Percentiles rank a stretch among this genome's conserved stretches.
Evolutionary conservation across 352 stramenopile genomes (phyloP).

Genomic region (Pythium plurisporium): DNA sequence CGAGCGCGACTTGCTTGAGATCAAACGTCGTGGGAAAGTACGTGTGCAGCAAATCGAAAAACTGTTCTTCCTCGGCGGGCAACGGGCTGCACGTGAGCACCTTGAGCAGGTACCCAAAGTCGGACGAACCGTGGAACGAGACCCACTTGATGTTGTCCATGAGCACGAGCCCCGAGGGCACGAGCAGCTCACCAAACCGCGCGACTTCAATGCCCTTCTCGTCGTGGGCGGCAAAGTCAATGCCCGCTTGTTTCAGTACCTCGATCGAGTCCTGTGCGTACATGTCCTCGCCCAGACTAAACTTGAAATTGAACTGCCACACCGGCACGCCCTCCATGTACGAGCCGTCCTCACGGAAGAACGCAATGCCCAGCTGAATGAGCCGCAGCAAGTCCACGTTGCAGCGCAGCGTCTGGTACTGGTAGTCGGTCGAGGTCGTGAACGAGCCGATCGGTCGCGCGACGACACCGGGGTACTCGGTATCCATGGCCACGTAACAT

Average conservation of each 20-base stretch:
- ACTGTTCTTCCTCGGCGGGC: constrained; percentile 87
- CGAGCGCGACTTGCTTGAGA: constrained; percentile 98
- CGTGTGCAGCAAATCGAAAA: constrained; percentile 97
- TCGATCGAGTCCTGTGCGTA: constrained; percentile 99
- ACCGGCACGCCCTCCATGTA: constrained; percentile 94
- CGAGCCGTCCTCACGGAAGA: constrained; percentile 95
- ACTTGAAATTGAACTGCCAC: constrained; percentile 99
- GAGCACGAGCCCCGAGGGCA: constrained; percentile 97
- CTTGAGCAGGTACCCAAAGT: constrained; percentile 99
- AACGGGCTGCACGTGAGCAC: constrained; percentile 90
- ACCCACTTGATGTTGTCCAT: constrained; percentile 98
- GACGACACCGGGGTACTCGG: constrained; percentile 98
- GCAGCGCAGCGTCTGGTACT: constrained; percentile 97
- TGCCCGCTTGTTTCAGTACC: constrained; percentile 96
- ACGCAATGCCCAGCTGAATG: constrained; percentile 97
- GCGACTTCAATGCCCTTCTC: constrained; percentile 95
- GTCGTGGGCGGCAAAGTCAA: constrained; percentile 97
- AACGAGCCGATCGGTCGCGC: constrained; percentile 96
- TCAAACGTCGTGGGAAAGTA: constrained; percentile 99
- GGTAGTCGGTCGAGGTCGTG: constrained; percentile 94
- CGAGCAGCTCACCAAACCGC: constrained; percentile 97
- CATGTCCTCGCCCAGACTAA: constrained; percentile 98
- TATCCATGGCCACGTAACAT: constrained; percentile 99
- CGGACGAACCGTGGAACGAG: constrained; percentile 98
- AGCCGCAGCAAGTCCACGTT: constrained; percentile 99